phyloP scores from a whole-genome alignment of 441 rosid genomes.

The Adansonia rubrostipa region DNA sequence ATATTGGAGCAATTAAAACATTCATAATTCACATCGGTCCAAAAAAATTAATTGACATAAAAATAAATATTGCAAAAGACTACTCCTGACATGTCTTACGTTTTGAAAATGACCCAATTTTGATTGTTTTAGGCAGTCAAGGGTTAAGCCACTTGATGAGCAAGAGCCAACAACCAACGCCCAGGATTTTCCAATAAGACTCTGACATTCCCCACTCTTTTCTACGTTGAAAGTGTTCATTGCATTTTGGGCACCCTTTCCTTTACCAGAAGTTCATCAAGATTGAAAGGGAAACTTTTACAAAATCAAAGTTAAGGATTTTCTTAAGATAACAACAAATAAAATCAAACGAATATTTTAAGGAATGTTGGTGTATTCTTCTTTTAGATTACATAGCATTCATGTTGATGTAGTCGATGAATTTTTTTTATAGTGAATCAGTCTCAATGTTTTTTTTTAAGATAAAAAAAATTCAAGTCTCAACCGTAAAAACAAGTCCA shows the following conservation, averaged over 20 bases:
- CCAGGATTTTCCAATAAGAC: neutral
- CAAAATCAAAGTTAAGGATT: neutral
- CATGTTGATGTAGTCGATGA: too few species aligned
- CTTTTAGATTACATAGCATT: neutral
- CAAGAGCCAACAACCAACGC: neutral
- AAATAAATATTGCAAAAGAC: neutral
- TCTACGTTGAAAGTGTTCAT: neutral
- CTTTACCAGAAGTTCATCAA: neutral
- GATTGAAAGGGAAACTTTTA: neutral
- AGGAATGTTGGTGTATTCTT: neutral
- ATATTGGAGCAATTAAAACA: neutral
- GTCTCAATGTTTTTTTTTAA: too few species aligned
- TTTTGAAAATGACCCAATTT: neutral
- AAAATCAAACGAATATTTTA: neutral
- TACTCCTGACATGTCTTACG: neutral
- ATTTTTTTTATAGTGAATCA: too few species aligned
- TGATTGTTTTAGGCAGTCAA: neutral
- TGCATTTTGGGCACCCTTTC: neutral
- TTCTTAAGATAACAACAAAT: neutral
- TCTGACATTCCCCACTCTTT: neutral
- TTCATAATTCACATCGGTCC: neutral
- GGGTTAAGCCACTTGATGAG: neutral
- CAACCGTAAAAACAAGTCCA: too few species aligned
- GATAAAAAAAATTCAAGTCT: too few species aligned
- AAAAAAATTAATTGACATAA: neutral